phyloP scores from a whole-genome alignment of 176 grass and related monocot genomes.

The Ensete ventricosum region DNA sequence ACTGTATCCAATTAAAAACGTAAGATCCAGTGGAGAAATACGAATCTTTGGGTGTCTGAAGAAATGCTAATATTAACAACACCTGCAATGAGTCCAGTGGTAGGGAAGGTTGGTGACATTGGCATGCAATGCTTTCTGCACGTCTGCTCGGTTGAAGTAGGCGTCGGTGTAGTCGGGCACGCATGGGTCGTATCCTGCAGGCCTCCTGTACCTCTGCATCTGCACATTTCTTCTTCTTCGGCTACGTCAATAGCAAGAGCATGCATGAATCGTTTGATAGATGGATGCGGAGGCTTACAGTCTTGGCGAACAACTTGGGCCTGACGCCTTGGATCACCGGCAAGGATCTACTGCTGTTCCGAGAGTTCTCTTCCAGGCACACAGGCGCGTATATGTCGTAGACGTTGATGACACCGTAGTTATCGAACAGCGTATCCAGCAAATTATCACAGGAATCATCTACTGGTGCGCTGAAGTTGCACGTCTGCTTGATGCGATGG shows the following conservation, averaged over 20 bases:
- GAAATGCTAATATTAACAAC: not conserved
- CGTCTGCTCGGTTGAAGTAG: slow-evolving; percentile 70
- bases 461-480: too few relatives aligned
- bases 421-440: slow-evolving; percentile 27
- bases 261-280: not conserved
- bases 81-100: slow-evolving; percentile 81
- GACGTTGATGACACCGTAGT: slow-evolving; percentile 61
- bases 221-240: too few relatives aligned
- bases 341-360: slow-evolving; percentile 7
- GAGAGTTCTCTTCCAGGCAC: slow-evolving; percentile 17
- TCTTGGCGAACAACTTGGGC: slow-evolving; percentile 39
- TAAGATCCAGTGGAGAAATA: not conserved
- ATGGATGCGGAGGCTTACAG: slow-evolving; percentile 18
- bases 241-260: not conserved
- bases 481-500: too few relatives aligned
- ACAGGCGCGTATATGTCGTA: slow-evolving; percentile 64
- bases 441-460: not conserved
- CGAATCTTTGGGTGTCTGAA: not conserved
- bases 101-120: slow-evolving; percentile 67
- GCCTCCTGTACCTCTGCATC: slow-evolving; percentile 20
- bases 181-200: slow-evolving; percentile 59
- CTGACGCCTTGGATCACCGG: slow-evolving; percentile 29
- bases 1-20: slow-evolving; percentile 19
- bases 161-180: slow-evolving; percentile 19
- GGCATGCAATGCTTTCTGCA: slow-evolving; percentile 70